These are phyloP conservation scores for Anaeromyces robustus DNA, from an alignment of 192 early-diverging fungal species.

Conservation along the genomic window DNA sequence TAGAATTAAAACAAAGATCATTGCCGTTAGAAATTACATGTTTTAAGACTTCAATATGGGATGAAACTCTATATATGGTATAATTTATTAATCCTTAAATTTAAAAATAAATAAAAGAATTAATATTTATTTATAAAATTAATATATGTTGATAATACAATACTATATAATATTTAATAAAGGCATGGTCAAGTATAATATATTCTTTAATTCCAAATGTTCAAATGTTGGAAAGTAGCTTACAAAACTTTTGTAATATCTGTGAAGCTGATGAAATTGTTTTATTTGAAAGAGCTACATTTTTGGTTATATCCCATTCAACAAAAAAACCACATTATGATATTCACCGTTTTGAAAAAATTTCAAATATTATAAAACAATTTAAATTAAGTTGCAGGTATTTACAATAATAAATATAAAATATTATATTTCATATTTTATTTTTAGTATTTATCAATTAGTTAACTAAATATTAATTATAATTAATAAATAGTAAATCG, in stretches of 20 bases:
- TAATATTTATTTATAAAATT: no score
- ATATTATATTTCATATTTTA: background rate
- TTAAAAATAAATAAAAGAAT: no score
- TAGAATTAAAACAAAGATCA: slow-evolving; percentile 49
- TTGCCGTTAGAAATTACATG: slow-evolving; percentile 47
- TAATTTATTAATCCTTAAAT: background rate
- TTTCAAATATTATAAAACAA: slow-evolving; percentile 82
- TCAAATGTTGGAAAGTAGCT: slow-evolving; percentile 52
- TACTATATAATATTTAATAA: slow-evolving; percentile 4
- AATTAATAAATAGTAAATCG: slow-evolving; percentile 27
- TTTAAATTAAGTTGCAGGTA: slow-evolving; percentile 72
- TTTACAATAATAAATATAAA: slow-evolving; percentile 1
- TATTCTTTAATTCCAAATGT: slow-evolving; percentile 92
- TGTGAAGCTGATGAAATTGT: slow-evolving; percentile 91
- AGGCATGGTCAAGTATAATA: slow-evolving; percentile 96
- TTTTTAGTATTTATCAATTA: background rate
- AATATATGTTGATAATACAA: no score
- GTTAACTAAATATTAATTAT: background rate
- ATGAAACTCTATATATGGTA: slow-evolving; percentile 78
- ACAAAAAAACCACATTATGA: slow-evolving; percentile 39
- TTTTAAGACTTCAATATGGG: slow-evolving; percentile 81
- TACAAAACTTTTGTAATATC: slow-evolving; percentile 61
- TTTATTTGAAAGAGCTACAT: slow-evolving; percentile 87
- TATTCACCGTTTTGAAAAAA: slow-evolving; percentile 74
- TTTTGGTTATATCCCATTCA: slow-evolving; percentile 80